A percentile compares a stretch with the other conserved stretches of the same genome.
These are phyloP conservation scores for Podaxis rugospora DNA, from an alignment of 768 basidiomycete genomes.

Conservation along the genomic window DNA sequence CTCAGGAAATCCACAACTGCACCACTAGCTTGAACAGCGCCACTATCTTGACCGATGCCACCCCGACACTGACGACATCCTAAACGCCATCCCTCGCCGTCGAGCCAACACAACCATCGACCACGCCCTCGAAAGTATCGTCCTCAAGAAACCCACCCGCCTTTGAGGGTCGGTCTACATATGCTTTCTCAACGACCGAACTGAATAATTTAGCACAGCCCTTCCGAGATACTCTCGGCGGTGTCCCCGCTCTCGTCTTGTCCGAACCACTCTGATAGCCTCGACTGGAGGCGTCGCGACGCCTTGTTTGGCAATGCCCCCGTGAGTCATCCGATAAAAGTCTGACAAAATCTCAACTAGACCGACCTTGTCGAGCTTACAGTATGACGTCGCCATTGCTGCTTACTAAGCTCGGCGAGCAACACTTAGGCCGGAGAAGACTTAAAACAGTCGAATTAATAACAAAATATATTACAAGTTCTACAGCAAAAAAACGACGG, in stretches of 20 bases:
- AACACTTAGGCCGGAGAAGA: too few relatives aligned
- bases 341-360: too few relatives aligned
- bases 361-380: too few relatives aligned
- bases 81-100: too few relatives aligned
- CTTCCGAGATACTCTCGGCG: constrained; percentile 27
- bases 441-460: neutral
- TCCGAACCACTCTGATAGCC: constrained; percentile 21
- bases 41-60: constrained; percentile 7
- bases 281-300: neutral
- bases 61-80: constrained; percentile 1
- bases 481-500: neutral
- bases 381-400: constrained; percentile 18
- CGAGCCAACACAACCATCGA: too few relatives aligned
- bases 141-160: too few relatives aligned
- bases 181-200: too few relatives aligned
- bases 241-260: constrained; percentile 24
- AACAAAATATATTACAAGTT: neutral
- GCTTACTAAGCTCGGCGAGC: constrained; percentile 14
- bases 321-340: constrained; percentile 9
- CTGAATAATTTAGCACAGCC: too few relatives aligned
- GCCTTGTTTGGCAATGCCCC: constrained; percentile 16
- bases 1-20: neutral
- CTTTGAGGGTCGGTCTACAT: too few relatives aligned
- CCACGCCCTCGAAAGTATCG: too few relatives aligned
- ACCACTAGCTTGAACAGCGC: neutral